Percentiles rank a stretch among this genome's conserved stretches.
These are phyloP conservation scores for Stemphylium vesicarium DNA, from an alignment of 2,329 filamentous ascomycete species.

Conservation along the genomic window DNA sequence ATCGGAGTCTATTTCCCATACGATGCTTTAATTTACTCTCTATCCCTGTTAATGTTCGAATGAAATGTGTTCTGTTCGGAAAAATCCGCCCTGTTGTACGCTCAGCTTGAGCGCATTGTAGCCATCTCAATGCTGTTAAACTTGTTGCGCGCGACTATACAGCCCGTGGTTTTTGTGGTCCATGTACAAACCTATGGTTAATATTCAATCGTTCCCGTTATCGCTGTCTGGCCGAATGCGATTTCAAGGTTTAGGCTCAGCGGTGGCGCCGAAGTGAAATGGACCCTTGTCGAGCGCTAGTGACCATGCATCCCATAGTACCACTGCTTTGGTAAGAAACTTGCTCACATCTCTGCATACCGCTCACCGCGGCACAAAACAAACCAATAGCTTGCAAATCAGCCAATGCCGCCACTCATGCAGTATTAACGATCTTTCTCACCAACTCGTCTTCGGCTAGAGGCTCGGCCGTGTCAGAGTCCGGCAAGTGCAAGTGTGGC, in stretches of 20 bases:
- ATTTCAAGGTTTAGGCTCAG: neutral
- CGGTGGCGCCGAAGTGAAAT: conserved; percentile 16
- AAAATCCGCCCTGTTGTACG: neutral
- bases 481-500: conserved; percentile 20
- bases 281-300: conserved; percentile 28
- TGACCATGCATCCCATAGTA: conserved; percentile 12
- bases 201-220: conserved; percentile 2
- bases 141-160: neutral
- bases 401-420: conserved; percentile 25
- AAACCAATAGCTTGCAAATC: conserved; percentile 16
- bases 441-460: conserved; percentile 26
- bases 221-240: neutral
- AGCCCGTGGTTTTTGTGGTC: neutral
- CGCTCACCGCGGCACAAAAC: conserved; percentile 10
- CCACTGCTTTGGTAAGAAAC: conserved; percentile 37
- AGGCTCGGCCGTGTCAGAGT: conserved; percentile 14
- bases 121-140: neutral
- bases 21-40: neutral
- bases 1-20: neutral
- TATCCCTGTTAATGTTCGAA: neutral
- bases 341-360: conserved; percentile 38
- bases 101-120: neutral
- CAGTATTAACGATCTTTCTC: conserved; percentile 20
- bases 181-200: neutral
- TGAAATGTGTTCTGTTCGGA: neutral